Evolutionary conservation across 768 basidiomycete genomes (phyloP).

Genomic region (Thelephora ganbajun): DNA sequence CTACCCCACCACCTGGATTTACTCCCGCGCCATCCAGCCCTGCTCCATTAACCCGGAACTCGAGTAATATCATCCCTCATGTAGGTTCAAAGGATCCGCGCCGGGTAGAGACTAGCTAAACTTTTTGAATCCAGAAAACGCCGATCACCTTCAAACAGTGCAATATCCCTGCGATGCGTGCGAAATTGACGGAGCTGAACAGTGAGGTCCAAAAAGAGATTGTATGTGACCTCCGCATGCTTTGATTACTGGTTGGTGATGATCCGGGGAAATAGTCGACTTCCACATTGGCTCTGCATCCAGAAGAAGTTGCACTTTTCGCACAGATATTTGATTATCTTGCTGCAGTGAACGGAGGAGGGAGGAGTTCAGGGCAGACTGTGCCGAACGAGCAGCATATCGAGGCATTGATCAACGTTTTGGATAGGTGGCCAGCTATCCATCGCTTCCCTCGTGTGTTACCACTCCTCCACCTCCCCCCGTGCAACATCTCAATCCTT

Average conservation of each 20-base stretch:
- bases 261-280: slow-evolving; percentile 36
- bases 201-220: slow-evolving; percentile 52
- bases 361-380: not conserved
- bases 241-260: not conserved
- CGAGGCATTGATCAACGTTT: slow-evolving; percentile 45
- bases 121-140: slow-evolving; percentile 29
- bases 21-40: slow-evolving; percentile 25
- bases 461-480: not conserved
- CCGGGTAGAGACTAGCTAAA: not conserved
- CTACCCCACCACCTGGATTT: slow-evolving; percentile 4
- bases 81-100: slow-evolving; percentile 6
- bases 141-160: slow-evolving; percentile 77
- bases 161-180: slow-evolving; percentile 63
- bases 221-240: slow-evolving; percentile 26
- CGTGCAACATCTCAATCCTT: not conserved
- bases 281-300: slow-evolving; percentile 53
- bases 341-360: slow-evolving; percentile 22
- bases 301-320: slow-evolving; percentile 41
- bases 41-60: slow-evolving; percentile 15
- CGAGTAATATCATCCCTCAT: slow-evolving; percentile 11
- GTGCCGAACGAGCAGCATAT: slow-evolving; percentile 29
- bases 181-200: slow-evolving; percentile 66
- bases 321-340: slow-evolving; percentile 56
- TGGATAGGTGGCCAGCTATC: slow-evolving; percentile 62
- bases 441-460: slow-evolving; percentile 57